Evolutionary conservation across 768 basidiomycete species (phyloP), one percentile per base, ranked within the genome.

Genomic region (Pisolithus microcarpus): DNA sequence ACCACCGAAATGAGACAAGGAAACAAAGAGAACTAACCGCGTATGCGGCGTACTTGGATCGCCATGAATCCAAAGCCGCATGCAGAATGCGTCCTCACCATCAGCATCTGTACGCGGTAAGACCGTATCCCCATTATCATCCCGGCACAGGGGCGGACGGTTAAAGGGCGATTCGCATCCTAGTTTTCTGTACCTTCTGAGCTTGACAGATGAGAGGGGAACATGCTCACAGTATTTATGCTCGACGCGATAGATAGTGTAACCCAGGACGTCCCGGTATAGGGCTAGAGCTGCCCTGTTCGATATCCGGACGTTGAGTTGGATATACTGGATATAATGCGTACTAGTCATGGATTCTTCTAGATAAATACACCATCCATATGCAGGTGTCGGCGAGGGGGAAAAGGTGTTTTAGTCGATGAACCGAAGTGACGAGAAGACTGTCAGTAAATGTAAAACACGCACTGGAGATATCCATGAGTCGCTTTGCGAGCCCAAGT

Each of bases 221-320:
- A 15, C 31, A 24, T 30, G 55, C 66, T 36, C 16, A 68, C 66
- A 66, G 37, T 66, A 68, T 38, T 53, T 57, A 2, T 16, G 16
- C 1, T 56, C 66, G 11, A 54, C 30, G 6, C 42, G 43, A 38
- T 57, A 43, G 15, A 39, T n/a, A 10, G 19, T 3, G 48, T 65
- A 66, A 26, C 65, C 65, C 9, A 66, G 60, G 15, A 56, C 61
- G 2, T 53, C 37, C 3, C 38, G 38, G 23, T 66, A 66, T 5
- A 68, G 37, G 7, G 54, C 49, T 30, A 36, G 43, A 13, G 65
- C 65, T 9, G 57, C 53, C 24, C 39, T 60, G 42, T 66, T 66
- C 26, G 65, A 65, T 28, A 37, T 63, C 38, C 65, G 61, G 34
- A 66, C 66, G 2, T 68, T 58, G 31, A 66, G 30, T 31, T 68